Conservation (phyloP, 1,284 basidiomycete genomes). For the Phellinidium pouzarii region DNA sequence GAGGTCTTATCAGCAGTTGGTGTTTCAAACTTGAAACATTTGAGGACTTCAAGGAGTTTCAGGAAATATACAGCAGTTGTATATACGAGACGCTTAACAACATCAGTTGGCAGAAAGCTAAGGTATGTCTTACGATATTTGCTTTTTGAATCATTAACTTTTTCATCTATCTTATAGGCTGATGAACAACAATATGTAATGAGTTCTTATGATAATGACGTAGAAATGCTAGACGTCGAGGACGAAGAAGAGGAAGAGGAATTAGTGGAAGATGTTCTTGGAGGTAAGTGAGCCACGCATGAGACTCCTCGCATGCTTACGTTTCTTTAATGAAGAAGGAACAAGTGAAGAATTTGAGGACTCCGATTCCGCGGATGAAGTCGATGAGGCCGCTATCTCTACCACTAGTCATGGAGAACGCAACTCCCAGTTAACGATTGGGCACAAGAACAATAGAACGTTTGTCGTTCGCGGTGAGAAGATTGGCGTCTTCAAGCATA, state of each 20-base stretch:
- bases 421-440: constrained; percentile 90
- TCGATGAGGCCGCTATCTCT: constrained; percentile 42
- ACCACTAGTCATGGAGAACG: constrained; percentile 49
- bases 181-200: constrained; percentile 79
- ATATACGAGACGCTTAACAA: constrained; percentile 84
- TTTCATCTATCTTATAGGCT: constrained; percentile 31
- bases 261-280: constrained; percentile 53
- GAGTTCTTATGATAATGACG: constrained; percentile 64
- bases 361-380: constrained; percentile 48
- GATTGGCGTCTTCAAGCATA: constrained; percentile 95
- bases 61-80: constrained; percentile 61
- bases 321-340: constrained; percentile 21
- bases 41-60: constrained; percentile 59
- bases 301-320: neutral
- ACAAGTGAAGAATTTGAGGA: constrained; percentile 40
- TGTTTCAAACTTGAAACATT: constrained; percentile 65
- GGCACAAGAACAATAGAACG: constrained; percentile 93
- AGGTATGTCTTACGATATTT: constrained; percentile 41
- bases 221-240: constrained; percentile 76
- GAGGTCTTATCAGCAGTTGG: constrained; percentile 72
- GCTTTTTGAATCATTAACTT: constrained; percentile 1
- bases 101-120: constrained; percentile 73
- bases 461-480: constrained; percentile 94
- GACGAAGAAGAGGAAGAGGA: constrained; percentile 73
- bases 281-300: constrained; percentile 31